Evolutionary conservation across 2,329 filamentous ascomycete genomes (phyloP), one percentile per base, ranked within the genome.

Genomic region (Geosmithia morbida): DNA sequence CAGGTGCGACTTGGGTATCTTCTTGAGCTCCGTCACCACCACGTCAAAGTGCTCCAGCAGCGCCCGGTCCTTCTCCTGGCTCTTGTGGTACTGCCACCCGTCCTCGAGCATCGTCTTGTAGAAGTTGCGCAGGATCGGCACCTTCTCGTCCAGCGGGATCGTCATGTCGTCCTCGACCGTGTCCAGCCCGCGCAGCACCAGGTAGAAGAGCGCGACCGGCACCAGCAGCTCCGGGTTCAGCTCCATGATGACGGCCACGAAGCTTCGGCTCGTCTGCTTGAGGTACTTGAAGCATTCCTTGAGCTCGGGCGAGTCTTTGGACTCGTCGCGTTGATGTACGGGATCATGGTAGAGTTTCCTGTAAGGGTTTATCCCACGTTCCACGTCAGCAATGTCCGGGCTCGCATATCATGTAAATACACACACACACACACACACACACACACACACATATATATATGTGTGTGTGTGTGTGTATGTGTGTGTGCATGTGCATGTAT

Each of bases 161-260:
- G 88, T 94, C 81, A 96, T 97, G 66, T 98, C 92, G 71, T 98
- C 92, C 67, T 98, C 92, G 51, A 98, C 86, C n/a, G 92, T 98
- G 65, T 98, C 92, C 46, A 98, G 77, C 44, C 87, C 92, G 51
- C 92, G 86, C 48, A 98, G 75, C 47, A 87, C 78, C 26, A 98
- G 78, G 69, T 98, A 98, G 74, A 98, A 98, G 10, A 97, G 72
- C 48, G 83, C 81, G 43, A 97, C 76, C 20, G 92, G 88, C 41
- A 96, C 78, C 37, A 97, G 78, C 30, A 98, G 80, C 67, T 98
- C 90, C 1, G 88, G 88, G 61, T 96, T 89, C 42, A 98, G 77
- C 68, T 98, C 92, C 66, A 94, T 81, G 53, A 98, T 98, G 61
- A 98, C 92, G 44, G 87, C 75, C 46, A 83, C 74, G 65, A 98